Evolutionary conservation across 2,329 filamentous ascomycete genomes (phyloP).

Genomic region (Endocalyx cinctus): DNA sequence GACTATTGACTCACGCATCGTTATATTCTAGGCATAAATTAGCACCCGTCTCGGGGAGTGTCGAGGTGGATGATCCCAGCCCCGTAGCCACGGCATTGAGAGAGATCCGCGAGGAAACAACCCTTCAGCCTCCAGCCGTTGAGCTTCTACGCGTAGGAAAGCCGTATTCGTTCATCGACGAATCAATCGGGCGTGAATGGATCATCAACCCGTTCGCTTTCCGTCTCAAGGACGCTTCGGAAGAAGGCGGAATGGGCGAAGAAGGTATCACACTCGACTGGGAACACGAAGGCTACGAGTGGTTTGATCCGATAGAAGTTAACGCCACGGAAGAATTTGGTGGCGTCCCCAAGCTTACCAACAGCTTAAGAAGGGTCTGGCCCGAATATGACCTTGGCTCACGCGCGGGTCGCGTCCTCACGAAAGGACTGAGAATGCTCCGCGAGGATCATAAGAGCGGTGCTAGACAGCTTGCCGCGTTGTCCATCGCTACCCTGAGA

Average conservation of each 20-base stretch:
- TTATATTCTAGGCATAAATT: conserved; percentile 51
- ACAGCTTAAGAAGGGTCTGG: conserved; percentile 56
- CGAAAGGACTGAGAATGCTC: conserved; percentile 43
- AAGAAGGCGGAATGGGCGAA: conserved; percentile 35
- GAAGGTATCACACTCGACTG: conserved; percentile 51
- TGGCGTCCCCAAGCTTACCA: conserved; percentile 52
- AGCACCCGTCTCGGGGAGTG: conserved; percentile 58
- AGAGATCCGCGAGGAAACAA: conserved; percentile 60
- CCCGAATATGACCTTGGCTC: conserved; percentile 48
- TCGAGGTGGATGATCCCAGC: conserved; percentile 47
- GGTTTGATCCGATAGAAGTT: conserved; percentile 50
- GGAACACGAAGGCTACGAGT: conserved; percentile 57
- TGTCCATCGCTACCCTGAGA: conserved; percentile 45
- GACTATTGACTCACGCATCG: no score
- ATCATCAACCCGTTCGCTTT: conserved; percentile 60
- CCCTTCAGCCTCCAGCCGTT: conserved; percentile 41
- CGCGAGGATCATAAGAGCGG: conserved; percentile 54
- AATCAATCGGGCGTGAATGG: conserved; percentile 52
- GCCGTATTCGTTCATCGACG: conserved; percentile 52
- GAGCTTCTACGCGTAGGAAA: conserved; percentile 53
- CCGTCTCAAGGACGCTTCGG: conserved; percentile 36
- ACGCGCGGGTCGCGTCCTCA: conserved; percentile 40
- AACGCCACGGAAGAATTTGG: conserved; percentile 40
- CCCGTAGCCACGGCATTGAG: conserved; percentile 56
- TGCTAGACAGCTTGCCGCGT: conserved; percentile 52